These are phyloP conservation scores for Albugo candida DNA, from an alignment of 352 stramenopile genomes.

Conservation along the genomic window DNA sequence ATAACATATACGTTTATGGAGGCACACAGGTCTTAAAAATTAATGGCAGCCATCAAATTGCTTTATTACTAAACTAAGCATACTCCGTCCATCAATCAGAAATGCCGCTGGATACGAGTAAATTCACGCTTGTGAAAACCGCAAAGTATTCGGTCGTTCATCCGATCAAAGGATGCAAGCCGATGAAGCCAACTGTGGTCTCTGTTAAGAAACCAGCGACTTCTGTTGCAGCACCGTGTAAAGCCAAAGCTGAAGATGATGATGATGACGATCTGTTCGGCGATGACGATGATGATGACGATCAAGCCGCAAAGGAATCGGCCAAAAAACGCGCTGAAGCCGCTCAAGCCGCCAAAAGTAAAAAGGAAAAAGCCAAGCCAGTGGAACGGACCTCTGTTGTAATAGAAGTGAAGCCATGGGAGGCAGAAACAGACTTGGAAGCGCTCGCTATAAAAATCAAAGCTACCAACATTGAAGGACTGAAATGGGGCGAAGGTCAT, in stretches of 20 bases:
- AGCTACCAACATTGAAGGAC: constrained; percentile 38
- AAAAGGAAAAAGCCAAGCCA: constrained; percentile 51
- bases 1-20: too few species aligned
- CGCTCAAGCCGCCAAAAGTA: constrained; percentile 12
- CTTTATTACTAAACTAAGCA: too few species aligned
- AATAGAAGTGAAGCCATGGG: constrained; percentile 55
- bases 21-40: too few species aligned
- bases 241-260: constrained; percentile 20
- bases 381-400: constrained; percentile 41
- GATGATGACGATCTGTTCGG: constrained; percentile 39
- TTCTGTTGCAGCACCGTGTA: constrained; percentile 9
- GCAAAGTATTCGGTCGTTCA: constrained; percentile 49
- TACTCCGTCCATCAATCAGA: background rate
- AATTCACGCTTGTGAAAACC: constrained; percentile 41
- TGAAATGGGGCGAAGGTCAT: constrained; percentile 62
- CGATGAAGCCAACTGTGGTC: constrained; percentile 25
- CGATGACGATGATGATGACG: constrained; percentile 33
- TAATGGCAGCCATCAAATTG: too few species aligned
- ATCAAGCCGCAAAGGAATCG: constrained; percentile 24
- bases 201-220: constrained; percentile 9
- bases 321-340: constrained; percentile 32
- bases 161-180: constrained; percentile 29
- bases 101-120: constrained; percentile 26
- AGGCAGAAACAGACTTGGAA: constrained; percentile 58
- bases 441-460: constrained; percentile 56